These are phyloP conservation scores for Raphanus hybrid DNA, from an alignment of 441 rosid genomes.

Conservation along the genomic window DNA sequence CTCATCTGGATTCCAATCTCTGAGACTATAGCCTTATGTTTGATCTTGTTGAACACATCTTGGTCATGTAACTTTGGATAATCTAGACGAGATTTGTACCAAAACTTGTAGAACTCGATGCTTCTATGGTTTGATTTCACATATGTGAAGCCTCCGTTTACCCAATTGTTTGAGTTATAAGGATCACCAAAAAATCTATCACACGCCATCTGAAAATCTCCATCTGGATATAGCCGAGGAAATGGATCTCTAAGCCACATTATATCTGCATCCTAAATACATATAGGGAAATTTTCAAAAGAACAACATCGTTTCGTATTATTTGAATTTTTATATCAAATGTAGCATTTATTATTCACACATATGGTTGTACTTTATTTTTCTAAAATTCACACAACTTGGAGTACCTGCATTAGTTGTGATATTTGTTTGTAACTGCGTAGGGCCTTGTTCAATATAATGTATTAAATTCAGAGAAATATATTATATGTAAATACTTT, in stretches of 20 bases:
- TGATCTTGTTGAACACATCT: constrained; percentile 81
- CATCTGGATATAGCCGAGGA: constrained; percentile 70
- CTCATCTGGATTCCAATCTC: constrained; percentile 71
- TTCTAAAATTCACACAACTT: not conserved
- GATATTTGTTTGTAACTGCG: not conserved
- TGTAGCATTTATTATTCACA: not conserved
- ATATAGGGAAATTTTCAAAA: not conserved
- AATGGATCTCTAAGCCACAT: constrained; percentile 97
- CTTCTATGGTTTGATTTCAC: constrained; percentile 81
- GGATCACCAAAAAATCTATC: constrained; percentile 72
- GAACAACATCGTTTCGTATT: not conserved
- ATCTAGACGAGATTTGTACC: constrained; percentile 67
- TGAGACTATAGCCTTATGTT: constrained; percentile 51
- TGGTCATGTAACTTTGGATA: constrained; percentile 80
- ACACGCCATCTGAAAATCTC: constrained; percentile 92
- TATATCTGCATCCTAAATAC: constrained; percentile 80
- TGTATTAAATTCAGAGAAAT: not conserved
- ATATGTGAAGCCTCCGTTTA: constrained; percentile 83
- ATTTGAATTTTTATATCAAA: not conserved
- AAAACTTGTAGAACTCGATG: constrained; percentile 82
- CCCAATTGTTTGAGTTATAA: constrained; percentile 59
- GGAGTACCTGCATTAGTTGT: constrained; percentile 11
- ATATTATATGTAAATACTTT: not conserved
- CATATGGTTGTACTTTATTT: not conserved
- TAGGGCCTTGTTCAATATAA: constrained; percentile 5